A percentile compares a stretch with the other conserved stretches of the same genome.
Evolutionary conservation across 768 basidiomycete species (phyloP).

Genomic region (Amylocystis lapponica): DNA sequence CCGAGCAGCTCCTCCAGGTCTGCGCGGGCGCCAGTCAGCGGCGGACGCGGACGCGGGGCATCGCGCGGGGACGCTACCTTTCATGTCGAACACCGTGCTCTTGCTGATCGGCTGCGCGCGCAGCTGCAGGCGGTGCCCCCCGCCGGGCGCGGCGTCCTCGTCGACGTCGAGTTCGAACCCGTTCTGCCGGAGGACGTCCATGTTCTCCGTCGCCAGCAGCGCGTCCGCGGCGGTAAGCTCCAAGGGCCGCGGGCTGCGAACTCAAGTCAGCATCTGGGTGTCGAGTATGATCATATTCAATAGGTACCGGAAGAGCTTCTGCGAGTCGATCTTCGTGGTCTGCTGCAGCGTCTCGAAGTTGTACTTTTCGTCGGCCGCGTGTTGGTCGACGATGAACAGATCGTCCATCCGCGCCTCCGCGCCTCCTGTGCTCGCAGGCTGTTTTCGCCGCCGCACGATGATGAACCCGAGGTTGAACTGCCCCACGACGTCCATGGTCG

Average conservation of each 20-base stretch:
- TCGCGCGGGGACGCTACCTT: constrained; percentile 43
- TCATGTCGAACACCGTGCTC: constrained; percentile 81
- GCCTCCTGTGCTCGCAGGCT: background rate
- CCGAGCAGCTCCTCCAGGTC: constrained; percentile 93
- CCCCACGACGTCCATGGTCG: constrained; percentile 75
- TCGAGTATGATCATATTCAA: background rate
- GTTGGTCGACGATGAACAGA: constrained; percentile 94
- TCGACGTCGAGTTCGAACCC: constrained; percentile 79
- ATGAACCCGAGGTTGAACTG: constrained; percentile 98
- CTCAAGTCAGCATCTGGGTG: constrained; percentile 4
- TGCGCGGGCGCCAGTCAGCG: constrained; percentile 25
- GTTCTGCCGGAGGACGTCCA: constrained; percentile 76
- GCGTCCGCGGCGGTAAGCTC: constrained; percentile 90
- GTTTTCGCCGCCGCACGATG: constrained; percentile 59
- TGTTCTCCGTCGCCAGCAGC: constrained; percentile 78
- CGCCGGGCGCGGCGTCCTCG: constrained; percentile 31
- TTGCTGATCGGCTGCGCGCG: constrained; percentile 89
- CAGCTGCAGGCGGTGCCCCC: constrained; percentile 50
- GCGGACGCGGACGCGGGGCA: background rate
- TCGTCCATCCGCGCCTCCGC: constrained; percentile 55
- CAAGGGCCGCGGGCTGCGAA: constrained; percentile 63
- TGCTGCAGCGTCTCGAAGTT: constrained; percentile 94
- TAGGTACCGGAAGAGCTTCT: constrained; percentile 73
- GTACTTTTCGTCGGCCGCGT: constrained; percentile 97
- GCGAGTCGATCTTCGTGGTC: constrained; percentile 86